These are phyloP conservation scores for Echium plantagineum DNA, from an alignment of 257 asterid genomes.

Conservation along the genomic window DNA sequence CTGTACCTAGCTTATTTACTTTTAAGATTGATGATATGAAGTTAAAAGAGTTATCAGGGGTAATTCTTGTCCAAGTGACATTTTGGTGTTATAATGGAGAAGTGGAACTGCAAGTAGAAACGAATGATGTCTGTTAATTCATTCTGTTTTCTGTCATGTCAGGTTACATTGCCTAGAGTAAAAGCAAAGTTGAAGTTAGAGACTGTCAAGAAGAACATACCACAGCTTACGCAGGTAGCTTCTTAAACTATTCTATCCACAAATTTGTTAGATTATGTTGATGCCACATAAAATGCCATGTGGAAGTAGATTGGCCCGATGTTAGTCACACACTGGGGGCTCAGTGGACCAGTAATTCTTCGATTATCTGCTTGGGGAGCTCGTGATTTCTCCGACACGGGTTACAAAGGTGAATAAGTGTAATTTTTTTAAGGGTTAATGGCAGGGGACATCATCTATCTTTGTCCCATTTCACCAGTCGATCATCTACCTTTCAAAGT, in stretches of 20 bases:
- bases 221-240: conserved; percentile 78
- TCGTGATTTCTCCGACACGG: conserved; percentile 56
- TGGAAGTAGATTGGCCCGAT: conserved; percentile 70
- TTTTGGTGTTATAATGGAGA: not conserved
- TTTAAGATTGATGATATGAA: conserved; percentile 74
- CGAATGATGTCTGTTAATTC: not conserved
- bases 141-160: not conserved
- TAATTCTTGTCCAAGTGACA: conserved; percentile 22
- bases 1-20: conserved; percentile 95
- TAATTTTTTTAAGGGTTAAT: no score
- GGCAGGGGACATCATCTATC: no score
- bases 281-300: conserved; percentile 18
- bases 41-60: conserved; percentile 85
- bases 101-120: not conserved
- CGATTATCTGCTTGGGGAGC: conserved; percentile 98
- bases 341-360: conserved; percentile 94
- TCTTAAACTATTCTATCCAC: conserved; percentile 3
- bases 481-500: no score
- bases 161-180: conserved; percentile 78
- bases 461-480: no score
- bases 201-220: conserved; percentile 43
- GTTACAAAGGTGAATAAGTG: conserved; percentile 53
- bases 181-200: conserved; percentile 63
- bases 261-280: not conserved
- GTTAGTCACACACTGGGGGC: conserved; percentile 97